phyloP scores from a whole-genome alignment of 805 yeast genomes.

The Grigorovia yakushimaensis region DNA sequence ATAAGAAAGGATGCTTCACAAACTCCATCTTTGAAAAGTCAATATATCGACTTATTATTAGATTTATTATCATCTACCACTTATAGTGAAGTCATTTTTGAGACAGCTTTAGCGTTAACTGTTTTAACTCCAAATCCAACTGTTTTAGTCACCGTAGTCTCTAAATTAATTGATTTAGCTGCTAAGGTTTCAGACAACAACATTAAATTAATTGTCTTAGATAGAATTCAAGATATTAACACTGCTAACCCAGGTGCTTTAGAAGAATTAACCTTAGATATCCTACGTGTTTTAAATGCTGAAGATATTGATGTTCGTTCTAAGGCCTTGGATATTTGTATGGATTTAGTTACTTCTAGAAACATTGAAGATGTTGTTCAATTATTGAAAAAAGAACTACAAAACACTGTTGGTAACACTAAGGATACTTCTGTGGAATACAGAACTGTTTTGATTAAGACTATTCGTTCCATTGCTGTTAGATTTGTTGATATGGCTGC shows the following conservation, averaged over 20 bases:
- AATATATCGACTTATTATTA: slow-evolving; percentile 61
- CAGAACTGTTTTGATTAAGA: slow-evolving; percentile 76
- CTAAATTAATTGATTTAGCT: slow-evolving; percentile 79
- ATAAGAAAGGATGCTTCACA: slow-evolving; percentile 69
- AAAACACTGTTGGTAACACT: slow-evolving; percentile 50
- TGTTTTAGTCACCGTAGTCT: slow-evolving; percentile 68
- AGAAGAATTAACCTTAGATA: slow-evolving; percentile 76
- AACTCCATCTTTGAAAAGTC: slow-evolving; percentile 54
- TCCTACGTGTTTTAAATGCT: slow-evolving; percentile 73
- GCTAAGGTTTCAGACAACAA: slow-evolving; percentile 91
- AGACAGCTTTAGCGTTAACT: slow-evolving; percentile 78
- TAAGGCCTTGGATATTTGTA: slow-evolving; percentile 77
- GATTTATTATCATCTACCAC: slow-evolving; percentile 63
- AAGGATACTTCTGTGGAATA: slow-evolving; percentile 81
- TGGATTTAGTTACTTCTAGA: slow-evolving; percentile 70
- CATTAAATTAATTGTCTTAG: slow-evolving; percentile 84
- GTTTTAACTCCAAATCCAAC: slow-evolving; percentile 52
- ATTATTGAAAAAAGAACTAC: slow-evolving; percentile 83
- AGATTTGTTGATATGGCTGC: slow-evolving; percentile 86
- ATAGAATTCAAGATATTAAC: slow-evolving; percentile 71
- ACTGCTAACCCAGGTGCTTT: slow-evolving; percentile 68
- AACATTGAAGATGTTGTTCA: slow-evolving; percentile 92
- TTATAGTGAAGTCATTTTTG: slow-evolving; percentile 62
- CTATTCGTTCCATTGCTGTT: slow-evolving; percentile 84
- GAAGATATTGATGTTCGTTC: slow-evolving; percentile 87